Percentiles rank a stretch among this genome's conserved stretches.
Conservation (phyloP, 768 basidiomycete genomes). For the Amanita pallidorosea region DNA sequence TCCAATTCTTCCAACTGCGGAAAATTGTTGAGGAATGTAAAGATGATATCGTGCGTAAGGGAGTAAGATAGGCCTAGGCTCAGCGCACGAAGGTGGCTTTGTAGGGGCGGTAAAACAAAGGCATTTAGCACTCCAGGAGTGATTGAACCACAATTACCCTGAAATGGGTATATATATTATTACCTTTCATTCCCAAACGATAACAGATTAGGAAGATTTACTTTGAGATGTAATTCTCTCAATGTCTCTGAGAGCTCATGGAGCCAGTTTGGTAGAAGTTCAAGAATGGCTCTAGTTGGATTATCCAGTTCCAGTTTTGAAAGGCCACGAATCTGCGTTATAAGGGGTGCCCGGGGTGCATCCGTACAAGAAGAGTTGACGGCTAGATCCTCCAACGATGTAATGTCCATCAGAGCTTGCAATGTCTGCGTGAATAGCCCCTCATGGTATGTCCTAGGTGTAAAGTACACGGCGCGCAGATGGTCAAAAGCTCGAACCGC, state of each 20-base stretch:
- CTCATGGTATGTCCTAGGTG: conserved; percentile 22
- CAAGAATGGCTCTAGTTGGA: conserved; percentile 29
- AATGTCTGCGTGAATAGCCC: conserved; percentile 22
- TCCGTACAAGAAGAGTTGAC: conserved; percentile 27
- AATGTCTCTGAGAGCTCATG: conserved; percentile 21
- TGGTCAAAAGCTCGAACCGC: conserved; percentile 22
- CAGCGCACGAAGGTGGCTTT: conserved; percentile 22
- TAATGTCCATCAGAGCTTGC: conserved; percentile 12
- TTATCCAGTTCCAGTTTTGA: conserved; percentile 19
- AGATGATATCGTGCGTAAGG: conserved; percentile 41
- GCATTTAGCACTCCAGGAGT: conserved; percentile 48
- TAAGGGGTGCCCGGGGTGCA: conserved; percentile 17
- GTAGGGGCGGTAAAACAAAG: conserved; percentile 25
- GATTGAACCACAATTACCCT: conserved; percentile 55
- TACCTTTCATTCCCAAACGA: background rate
- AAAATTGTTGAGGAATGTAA: conserved; percentile 32
- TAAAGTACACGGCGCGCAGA: conserved; percentile 21
- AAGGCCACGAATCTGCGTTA: conserved; percentile 20
- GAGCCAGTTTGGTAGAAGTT: conserved; percentile 36
- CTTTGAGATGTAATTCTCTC: conserved; percentile 30
- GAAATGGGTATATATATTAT: background rate
- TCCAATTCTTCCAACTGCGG: conserved; percentile 26
- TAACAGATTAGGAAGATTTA: conserved; percentile 10
- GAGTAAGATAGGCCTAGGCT: conserved; percentile 51
- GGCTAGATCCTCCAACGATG: conserved; percentile 16